A percentile compares a stretch with the other conserved stretches of the same genome.
Evolutionary conservation across 164 flowering plant genomes (phyloP).

Genomic region (Liriodendron chinense): DNA sequence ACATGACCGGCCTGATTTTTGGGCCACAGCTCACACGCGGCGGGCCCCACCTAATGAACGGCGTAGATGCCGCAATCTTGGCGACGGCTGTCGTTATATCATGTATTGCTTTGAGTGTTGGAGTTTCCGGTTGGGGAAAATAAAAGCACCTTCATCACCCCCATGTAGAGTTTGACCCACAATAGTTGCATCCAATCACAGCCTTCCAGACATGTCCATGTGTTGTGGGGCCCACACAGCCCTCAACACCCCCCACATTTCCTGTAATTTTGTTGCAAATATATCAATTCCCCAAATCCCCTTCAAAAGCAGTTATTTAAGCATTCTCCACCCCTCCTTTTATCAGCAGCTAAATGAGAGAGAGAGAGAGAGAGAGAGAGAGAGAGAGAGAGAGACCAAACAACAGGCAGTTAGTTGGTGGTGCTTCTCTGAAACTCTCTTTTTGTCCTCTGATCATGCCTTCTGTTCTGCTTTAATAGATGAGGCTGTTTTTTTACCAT

Average conservation of each 20-base stretch:
- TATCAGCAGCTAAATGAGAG: slow-evolving; percentile 16
- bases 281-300: slow-evolving; percentile 32
- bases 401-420: slow-evolving; percentile 16
- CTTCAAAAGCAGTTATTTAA: slow-evolving; percentile 35
- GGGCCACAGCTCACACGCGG: no score
- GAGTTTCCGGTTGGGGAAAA: not conserved
- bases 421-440: slow-evolving; percentile 15
- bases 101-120: not conserved
- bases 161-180: slow-evolving; percentile 27
- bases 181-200: slow-evolving; percentile 27
- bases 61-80: no score
- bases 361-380: slow-evolving; percentile 6
- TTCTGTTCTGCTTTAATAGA: slow-evolving; percentile 6
- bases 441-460: slow-evolving; percentile 15
- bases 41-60: no score
- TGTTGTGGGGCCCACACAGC: slow-evolving; percentile 45
- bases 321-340: slow-evolving; percentile 15
- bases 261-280: slow-evolving; percentile 17
- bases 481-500: not conserved
- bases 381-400: slow-evolving; percentile 11
- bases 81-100: no score
- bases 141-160: not conserved
- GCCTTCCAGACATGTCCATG: slow-evolving; percentile 49
- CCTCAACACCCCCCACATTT: slow-evolving; percentile 40
- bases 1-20: no score